Conservation (phyloP, 768 basidiomycete species). For the Ramaria sp. region DNA sequence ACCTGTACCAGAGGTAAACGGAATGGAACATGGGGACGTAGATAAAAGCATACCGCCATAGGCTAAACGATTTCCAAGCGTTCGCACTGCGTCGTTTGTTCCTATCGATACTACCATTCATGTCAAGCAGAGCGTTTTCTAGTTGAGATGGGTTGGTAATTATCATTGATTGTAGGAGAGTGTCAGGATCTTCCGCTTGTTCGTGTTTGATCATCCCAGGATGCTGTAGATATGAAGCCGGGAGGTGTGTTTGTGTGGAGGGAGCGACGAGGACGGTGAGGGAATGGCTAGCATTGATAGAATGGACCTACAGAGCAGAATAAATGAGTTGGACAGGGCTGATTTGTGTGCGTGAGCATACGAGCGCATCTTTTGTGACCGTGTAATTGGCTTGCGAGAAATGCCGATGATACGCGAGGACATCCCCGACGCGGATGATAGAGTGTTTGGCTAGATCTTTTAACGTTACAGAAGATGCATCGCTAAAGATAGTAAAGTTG, state of each 20-base stretch:
- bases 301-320: conserved; percentile 28
- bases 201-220: conserved; percentile 12
- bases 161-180: conserved; percentile 21
- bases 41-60: conserved; percentile 37
- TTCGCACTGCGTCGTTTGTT: conserved; percentile 34
- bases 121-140: conserved; percentile 40
- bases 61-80: conserved; percentile 46
- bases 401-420: conserved; percentile 41
- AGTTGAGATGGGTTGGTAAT: conserved; percentile 37
- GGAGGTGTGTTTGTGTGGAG: conserved; percentile 26
- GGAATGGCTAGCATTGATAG: conserved; percentile 29
- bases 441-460: conserved; percentile 32
- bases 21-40: conserved; percentile 17
- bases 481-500: conserved; percentile 12
- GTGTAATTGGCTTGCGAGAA: conserved; percentile 28
- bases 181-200: conserved; percentile 17
- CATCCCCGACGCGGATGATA: conserved; percentile 39
- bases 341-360: conserved; percentile 18
- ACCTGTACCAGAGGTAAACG: conserved; percentile 12
- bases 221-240: conserved; percentile 19
- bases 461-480: conserved; percentile 35
- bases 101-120: conserved; percentile 37
- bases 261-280: conserved; percentile 34
- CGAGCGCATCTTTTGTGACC: conserved; percentile 48
- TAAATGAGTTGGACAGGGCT: background rate